Evolutionary conservation across 2,329 filamentous ascomycete genomes (phyloP), one percentile per base, ranked within the genome.

Genomic region (Aspergillus sp.): DNA sequence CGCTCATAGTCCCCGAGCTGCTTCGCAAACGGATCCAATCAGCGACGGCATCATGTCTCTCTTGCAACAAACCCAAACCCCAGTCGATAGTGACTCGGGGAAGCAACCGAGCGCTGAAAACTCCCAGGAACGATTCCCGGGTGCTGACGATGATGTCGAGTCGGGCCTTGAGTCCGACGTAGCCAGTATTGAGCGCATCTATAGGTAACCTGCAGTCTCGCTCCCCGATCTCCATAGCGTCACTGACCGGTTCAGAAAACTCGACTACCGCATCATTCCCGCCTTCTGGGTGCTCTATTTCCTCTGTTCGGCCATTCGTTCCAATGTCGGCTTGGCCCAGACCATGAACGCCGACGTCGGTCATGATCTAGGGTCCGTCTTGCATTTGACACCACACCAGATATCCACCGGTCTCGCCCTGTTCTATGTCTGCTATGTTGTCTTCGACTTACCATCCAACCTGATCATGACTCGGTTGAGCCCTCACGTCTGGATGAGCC

Each of bases 261-360:
- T 84, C 31, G 81, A 84, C 58, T 74, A 75, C n/a, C 75, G 81
- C 16, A 83, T 84, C 54, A 77, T 83, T 54, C 80, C 81, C 81
- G 89, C 91, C 25, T 93, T 96, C 72, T 96, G 91, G 91, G 71
- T 87, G 14, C 81, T 96, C 14, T 96, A 96, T 76, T 96, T 96
- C 68, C 82, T 96, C 58, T 94, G 90, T 78, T 94, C 91, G 0
- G 91, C 90, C 55, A 94, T 96, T 64, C 86, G 91, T 48, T 94
- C 90, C 64, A 96, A 95, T 72, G 89, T 96, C 59, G 91, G 91
- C 56, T 85, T 96, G 61, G 89, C 91, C n/a, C 90, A 96, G 75
- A 96, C 91, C 1, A 96, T 96, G 91, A 96, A 96, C 73, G 73
- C 73, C 25, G 73, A 80, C 16, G 73, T 81, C 40, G 80, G 82